These are phyloP conservation scores for Chalciporus pseudorubinellus DNA, from an alignment of 768 basidiomycete genomes.

Conservation along the genomic window DNA sequence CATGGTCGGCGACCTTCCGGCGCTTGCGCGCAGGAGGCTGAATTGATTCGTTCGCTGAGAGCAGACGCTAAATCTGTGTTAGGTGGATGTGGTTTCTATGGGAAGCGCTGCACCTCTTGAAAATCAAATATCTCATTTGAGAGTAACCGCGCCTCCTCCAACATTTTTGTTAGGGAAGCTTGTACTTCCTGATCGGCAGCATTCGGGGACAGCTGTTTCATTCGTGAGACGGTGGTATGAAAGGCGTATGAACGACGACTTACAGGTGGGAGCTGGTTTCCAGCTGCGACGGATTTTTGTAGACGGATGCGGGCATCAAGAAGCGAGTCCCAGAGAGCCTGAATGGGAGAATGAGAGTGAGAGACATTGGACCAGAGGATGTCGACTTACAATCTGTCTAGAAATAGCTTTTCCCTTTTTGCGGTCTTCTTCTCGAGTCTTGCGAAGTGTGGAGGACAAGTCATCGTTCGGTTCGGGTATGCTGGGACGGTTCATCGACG, in stretches of 20 bases:
- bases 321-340: conserved; percentile 85
- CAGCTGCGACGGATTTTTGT: conserved; percentile 71
- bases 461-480: conserved; percentile 33
- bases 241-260: conserved; percentile 24
- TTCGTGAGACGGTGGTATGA: conserved; percentile 12
- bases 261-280: conserved; percentile 67
- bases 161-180: conserved; percentile 47
- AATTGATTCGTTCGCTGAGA: conserved; percentile 47
- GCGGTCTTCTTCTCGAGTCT: conserved; percentile 64
- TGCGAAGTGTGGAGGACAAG: conserved; percentile 51
- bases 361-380: not conserved
- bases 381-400: conserved; percentile 70
- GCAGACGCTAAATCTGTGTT: conserved; percentile 38
- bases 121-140: conserved; percentile 67
- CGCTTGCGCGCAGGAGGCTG: conserved; percentile 57
- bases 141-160: conserved; percentile 58
- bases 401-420: conserved; percentile 83
- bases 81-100: conserved; percentile 10
- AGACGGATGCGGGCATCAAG: conserved; percentile 89
- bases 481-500: conserved; percentile 9
- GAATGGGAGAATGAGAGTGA: conserved; percentile 5
- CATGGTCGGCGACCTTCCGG: conserved; percentile 37
- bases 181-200: conserved; percentile 37
- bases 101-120: conserved; percentile 52
- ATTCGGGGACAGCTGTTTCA: conserved; percentile 33